Conservation (phyloP, 441 rosid species). For the Pelargonium exstipulatum region DNA sequence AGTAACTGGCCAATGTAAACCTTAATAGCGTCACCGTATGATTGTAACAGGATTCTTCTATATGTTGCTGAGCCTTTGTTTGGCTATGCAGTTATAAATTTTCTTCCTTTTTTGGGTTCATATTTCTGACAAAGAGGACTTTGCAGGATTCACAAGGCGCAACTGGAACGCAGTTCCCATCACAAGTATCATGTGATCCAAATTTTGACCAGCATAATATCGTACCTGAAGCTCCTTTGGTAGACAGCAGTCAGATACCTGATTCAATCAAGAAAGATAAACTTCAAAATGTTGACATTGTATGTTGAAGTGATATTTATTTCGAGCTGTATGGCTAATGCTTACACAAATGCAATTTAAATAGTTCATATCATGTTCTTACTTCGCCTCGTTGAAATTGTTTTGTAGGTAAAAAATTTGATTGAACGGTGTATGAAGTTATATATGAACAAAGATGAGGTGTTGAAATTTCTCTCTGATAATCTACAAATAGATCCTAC, state of each 20-base stretch:
- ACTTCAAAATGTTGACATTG: background rate
- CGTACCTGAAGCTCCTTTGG: conserved; percentile 3
- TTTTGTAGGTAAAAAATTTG: conserved; percentile 14
- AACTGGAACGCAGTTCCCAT: background rate
- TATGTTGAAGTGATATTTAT: background rate
- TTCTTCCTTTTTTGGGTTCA: background rate
- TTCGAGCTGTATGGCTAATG: background rate
- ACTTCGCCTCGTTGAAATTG: background rate
- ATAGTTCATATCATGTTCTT: background rate
- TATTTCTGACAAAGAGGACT: background rate
- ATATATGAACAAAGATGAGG: background rate
- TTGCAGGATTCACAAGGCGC: background rate
- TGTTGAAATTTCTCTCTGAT: background rate
- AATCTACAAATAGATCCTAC: background rate
- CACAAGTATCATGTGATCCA: conserved; percentile 4
- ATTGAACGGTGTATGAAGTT: conserved; percentile 13
- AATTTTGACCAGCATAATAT: conserved; percentile 3
- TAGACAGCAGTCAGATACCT: background rate
- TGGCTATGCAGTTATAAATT: background rate
- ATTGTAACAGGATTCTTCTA: background rate
- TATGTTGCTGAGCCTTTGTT: background rate
- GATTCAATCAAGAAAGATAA: background rate
- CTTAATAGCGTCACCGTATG: background rate
- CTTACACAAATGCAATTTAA: background rate
- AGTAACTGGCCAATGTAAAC: background rate